These are phyloP conservation scores for Pogostemon cablin DNA, from an alignment of 257 asterid genomes.

Conservation along the genomic window DNA sequence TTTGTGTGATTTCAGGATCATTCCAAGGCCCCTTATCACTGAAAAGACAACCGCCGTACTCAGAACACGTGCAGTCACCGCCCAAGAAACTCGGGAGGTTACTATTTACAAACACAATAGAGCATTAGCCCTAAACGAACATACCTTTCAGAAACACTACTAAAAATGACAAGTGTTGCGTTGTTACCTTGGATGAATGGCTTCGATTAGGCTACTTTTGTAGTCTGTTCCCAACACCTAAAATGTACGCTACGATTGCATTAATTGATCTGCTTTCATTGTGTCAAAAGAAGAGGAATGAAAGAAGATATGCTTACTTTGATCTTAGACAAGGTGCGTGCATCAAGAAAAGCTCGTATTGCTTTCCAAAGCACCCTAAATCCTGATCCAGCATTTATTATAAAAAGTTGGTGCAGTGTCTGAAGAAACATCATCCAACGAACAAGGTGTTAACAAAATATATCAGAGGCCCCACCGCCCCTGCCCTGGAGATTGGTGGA, in stretches of 20 bases:
- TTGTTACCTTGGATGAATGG: conserved; percentile 65
- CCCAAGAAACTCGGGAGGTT: conserved; percentile 76
- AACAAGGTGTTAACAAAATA: background rate
- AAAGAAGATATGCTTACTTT: conserved; percentile 41
- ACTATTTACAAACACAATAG: conserved; percentile 31
- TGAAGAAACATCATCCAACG: conserved; percentile 34
- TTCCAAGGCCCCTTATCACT: conserved; percentile 86
- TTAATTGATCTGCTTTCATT: conserved; percentile 1
- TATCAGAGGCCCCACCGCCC: no score
- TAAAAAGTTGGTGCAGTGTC: conserved; percentile 70
- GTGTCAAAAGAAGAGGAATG: background rate
- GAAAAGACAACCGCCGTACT: conserved; percentile 58
- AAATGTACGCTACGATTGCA: conserved; percentile 20
- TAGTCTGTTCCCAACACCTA: conserved; percentile 76
- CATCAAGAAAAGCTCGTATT: conserved; percentile 67
- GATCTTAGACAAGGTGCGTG: conserved; percentile 70
- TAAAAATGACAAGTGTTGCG: background rate
- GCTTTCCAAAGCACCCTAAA: conserved; percentile 72
- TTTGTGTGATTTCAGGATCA: conserved; percentile 54
- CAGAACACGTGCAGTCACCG: conserved; percentile 65
- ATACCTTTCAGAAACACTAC: background rate
- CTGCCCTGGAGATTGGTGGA: no score
- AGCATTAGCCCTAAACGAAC: background rate
- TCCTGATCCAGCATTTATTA: conserved; percentile 71
- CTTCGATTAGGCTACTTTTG: conserved; percentile 54